Base-by-base conservation (phyloP, 2,329 filamentous ascomycete species). In the Aspergillus pseudotamarii region DNA sequence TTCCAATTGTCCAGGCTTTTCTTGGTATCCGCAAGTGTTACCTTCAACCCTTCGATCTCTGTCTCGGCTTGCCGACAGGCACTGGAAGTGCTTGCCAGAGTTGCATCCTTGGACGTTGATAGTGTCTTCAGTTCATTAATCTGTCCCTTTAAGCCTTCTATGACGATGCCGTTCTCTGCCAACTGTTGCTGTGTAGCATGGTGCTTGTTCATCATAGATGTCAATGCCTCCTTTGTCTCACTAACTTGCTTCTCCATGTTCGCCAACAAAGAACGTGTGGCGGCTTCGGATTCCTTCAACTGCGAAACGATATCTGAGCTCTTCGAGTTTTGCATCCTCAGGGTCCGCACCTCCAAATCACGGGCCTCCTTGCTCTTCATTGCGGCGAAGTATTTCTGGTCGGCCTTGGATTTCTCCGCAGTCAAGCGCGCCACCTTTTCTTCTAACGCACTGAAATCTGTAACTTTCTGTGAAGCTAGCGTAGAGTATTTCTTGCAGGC, bases 301-400 rank as follows among this genome's bases (percentile, higher is more conserved):
- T 96, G 92, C 0, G 93, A 86, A 48, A 99, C 94, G 64, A 98
- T 96, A 75, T 98, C 95, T 0, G 93, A 93, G 62, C 92, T 96
- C 79, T 96, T 96, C 55, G 87, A 85, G 73, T 94, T 96, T 76
- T 98, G 94, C 65, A 88, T 85, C 64, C 93, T 89, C 62, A 97
- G 81, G 4, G 89, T 86, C 69, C 91, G 86, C 54, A 96, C 89
- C 79, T 98, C 94, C 63, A 87, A 85, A 62, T 93, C 90, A 57
- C 93, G 86, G 51, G 91, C 89, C 73, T 98, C 94, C 73, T 94
- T 96, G 69, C 94, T 91, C 76, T 97, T 97, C 84, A 96, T 93
- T 10, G 94, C 93, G 1, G 92, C 92, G 77, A 98, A 98, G 76
- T 96, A 99, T 79, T 98, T 98, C 74, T 98, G 94, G 73, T 99